These are phyloP conservation scores for Mycena kentingensis DNA, from an alignment of 768 basidiomycete species.

Conservation along the genomic window DNA sequence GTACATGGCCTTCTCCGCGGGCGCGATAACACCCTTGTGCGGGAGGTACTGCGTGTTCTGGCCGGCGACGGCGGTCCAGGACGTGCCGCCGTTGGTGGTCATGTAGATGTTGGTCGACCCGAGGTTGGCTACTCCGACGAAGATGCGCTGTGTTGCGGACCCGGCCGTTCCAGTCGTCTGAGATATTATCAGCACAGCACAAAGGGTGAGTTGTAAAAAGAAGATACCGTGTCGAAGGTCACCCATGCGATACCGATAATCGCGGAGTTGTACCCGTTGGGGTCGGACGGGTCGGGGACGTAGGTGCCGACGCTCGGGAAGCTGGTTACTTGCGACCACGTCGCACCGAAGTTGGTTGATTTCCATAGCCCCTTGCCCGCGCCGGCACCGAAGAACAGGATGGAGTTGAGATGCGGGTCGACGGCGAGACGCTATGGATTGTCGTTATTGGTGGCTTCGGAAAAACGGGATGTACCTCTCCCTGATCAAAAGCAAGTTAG, in stretches of 20 bases:
- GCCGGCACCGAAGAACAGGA: slow-evolving; percentile 65
- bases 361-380: slow-evolving; percentile 70
- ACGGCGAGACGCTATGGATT: slow-evolving; percentile 53
- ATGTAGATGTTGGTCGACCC: slow-evolving; percentile 59
- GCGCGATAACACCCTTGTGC: slow-evolving; percentile 68
- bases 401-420: slow-evolving; percentile 62
- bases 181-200: too few relatives aligned
- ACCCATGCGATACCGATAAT: slow-evolving; percentile 59
- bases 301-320: slow-evolving; percentile 63
- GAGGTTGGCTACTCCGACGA: slow-evolving; percentile 64
- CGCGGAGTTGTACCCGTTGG: slow-evolving; percentile 45
- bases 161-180: slow-evolving; percentile 53
- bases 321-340: slow-evolving; percentile 56
- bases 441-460: not conserved
- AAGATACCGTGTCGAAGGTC: slow-evolving; percentile 50
- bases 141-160: slow-evolving; percentile 60
- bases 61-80: slow-evolving; percentile 60
- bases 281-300: slow-evolving; percentile 53
- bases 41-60: slow-evolving; percentile 60
- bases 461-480: slow-evolving; percentile 41
- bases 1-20: slow-evolving; percentile 57
- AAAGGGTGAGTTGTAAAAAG: too few relatives aligned
- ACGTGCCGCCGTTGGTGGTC: slow-evolving; percentile 54
- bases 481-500: slow-evolving; percentile 29
- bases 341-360: slow-evolving; percentile 57